Evolutionary conservation across 2,329 filamentous ascomycete genomes (phyloP).

Genomic region (Cladosporium sp.): DNA sequence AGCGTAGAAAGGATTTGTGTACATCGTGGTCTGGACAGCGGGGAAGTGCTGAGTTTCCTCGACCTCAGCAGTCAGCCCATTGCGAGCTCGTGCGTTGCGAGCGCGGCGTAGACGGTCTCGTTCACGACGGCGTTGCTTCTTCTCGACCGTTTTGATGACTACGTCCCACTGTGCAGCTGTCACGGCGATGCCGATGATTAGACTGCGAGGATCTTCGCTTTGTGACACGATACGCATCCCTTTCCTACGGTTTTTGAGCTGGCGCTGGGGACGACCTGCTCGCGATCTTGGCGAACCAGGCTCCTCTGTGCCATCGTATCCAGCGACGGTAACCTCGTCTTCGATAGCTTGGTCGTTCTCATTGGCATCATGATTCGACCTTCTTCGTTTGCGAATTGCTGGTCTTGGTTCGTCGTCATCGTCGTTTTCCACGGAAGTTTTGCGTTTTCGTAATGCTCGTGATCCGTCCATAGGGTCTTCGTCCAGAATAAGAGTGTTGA

Average conservation of each 20-base stretch:
- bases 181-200: slow-evolving; percentile 50
- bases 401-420: slow-evolving; percentile 32
- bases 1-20: slow-evolving; percentile 77
- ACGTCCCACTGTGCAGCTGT: slow-evolving; percentile 32
- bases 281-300: slow-evolving; percentile 30
- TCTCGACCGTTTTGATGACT: slow-evolving; percentile 43
- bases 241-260: slow-evolving; percentile 43
- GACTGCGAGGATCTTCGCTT: slow-evolving; percentile 35
- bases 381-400: slow-evolving; percentile 39
- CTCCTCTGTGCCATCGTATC: slow-evolving; percentile 18
- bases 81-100: slow-evolving; percentile 44
- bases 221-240: slow-evolving; percentile 26
- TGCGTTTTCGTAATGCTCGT: slow-evolving; percentile 73
- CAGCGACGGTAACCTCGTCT: slow-evolving; percentile 17
- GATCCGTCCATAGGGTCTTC: slow-evolving; percentile 73
- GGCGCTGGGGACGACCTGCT: slow-evolving; percentile 52
- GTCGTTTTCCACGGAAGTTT: slow-evolving; percentile 64
- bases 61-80: slow-evolving; percentile 33
- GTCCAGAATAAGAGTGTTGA: slow-evolving; percentile 67
- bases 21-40: slow-evolving; percentile 57
- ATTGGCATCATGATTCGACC: slow-evolving; percentile 29
- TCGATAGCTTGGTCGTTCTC: slow-evolving; percentile 16
- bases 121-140: slow-evolving; percentile 48
- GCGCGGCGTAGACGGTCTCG: slow-evolving; percentile 38
- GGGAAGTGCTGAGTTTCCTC: slow-evolving; percentile 49